A percentile compares a stretch with the other conserved stretches of the same genome.
phyloP scores from a whole-genome alignment of 257 asterid genomes.

The Linaria vulgaris region DNA sequence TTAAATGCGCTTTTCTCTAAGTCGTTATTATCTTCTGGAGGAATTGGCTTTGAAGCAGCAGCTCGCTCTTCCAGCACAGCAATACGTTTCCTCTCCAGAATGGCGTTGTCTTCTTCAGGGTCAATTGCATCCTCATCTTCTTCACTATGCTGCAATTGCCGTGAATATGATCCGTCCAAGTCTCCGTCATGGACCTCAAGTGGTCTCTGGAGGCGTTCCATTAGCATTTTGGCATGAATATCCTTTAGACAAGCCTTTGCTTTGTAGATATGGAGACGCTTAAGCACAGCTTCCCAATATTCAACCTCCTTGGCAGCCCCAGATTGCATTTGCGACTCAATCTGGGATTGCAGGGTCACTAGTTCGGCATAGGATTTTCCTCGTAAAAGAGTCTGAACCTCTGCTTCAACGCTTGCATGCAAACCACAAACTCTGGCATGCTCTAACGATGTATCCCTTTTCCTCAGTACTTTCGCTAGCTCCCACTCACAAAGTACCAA shows the following conservation, averaged over 20 bases:
- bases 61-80: conserved; percentile 88
- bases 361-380: conserved; percentile 63
- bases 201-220: conserved; percentile 61
- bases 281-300: conserved; percentile 86
- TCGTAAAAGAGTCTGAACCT: conserved; percentile 57
- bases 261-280: conserved; percentile 77
- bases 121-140: conserved; percentile 86
- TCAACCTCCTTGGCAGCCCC: conserved; percentile 89
- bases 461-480: conserved; percentile 59
- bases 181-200: conserved; percentile 51
- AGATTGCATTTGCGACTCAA: conserved; percentile 83
- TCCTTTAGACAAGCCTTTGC: conserved; percentile 91
- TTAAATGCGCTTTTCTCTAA: conserved; percentile 74
- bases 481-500: conserved; percentile 89
- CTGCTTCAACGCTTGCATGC: conserved; percentile 73
- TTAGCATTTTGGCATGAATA: conserved; percentile 78
- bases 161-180: conserved; percentile 77
- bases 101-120: too few relatives aligned
- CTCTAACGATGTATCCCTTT: conserved; percentile 75
- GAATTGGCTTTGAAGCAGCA: conserved; percentile 51
- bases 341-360: conserved; percentile 58
- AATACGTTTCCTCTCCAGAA: conserved; percentile 74
- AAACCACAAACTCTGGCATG: conserved; percentile 94
- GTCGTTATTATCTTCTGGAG: conserved; percentile 61
- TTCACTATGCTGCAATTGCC: conserved; percentile 65